Conservation (phyloP, 257 asterid genomes). For the Schizonepeta tenuifolia region DNA sequence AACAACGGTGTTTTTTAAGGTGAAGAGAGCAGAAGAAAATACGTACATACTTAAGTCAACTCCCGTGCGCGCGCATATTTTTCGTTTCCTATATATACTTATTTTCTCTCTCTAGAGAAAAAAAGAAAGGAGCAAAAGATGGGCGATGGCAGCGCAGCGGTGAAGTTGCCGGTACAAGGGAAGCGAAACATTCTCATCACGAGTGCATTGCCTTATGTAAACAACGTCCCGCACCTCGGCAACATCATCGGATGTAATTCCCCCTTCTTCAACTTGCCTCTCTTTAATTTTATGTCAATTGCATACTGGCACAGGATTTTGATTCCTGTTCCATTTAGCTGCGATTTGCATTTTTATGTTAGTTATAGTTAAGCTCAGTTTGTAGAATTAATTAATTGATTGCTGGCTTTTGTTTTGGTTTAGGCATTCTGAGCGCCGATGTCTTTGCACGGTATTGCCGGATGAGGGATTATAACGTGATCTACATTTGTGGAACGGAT, state of each 20-base stretch:
- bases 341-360: neutral
- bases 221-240: constrained; percentile 93
- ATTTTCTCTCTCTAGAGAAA: neutral
- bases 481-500: constrained; percentile 89
- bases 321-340: neutral
- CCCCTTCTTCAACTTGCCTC: neutral
- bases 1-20: no score
- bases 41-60: no score
- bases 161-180: constrained; percentile 69
- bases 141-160: constrained; percentile 50
- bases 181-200: constrained; percentile 78
- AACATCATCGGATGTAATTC: constrained; percentile 80
- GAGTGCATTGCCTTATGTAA: constrained; percentile 89
- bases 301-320: no score
- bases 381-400: neutral
- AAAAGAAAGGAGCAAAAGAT: constrained; percentile 20
- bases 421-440: constrained; percentile 93
- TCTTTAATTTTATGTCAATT: neutral
- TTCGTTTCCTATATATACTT: no score
- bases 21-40: no score
- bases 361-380: neutral
- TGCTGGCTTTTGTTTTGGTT: constrained; percentile 16
- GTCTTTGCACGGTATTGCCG: constrained; percentile 88
- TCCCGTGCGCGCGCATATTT: no score
- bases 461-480: constrained; percentile 68